These are phyloP conservation scores for Lignosus rhinocerotis DNA, from an alignment of 1,284 basidiomycete species.

Conservation along the genomic window DNA sequence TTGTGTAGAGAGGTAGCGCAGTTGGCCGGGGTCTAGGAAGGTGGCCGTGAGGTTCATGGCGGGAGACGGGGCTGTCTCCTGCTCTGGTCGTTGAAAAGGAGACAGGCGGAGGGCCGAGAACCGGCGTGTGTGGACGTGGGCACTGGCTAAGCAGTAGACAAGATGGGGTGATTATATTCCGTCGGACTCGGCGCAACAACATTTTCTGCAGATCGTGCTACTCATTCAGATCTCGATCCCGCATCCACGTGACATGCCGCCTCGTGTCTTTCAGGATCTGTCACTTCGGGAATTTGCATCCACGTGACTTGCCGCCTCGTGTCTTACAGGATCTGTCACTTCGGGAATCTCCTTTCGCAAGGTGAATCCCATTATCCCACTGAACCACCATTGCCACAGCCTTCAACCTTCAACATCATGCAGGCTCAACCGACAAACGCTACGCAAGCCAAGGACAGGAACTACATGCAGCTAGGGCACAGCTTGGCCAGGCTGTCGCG, in stretches of 20 bases:
- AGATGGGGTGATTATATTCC: background rate
- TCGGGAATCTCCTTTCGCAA: too few species aligned
- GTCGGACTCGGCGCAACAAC: constrained; percentile 9
- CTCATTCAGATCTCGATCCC: background rate
- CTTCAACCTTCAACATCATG: constrained; percentile 16
- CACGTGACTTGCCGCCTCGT: too few species aligned
- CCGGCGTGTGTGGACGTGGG: background rate
- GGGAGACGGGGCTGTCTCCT: background rate
- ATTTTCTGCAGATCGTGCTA: background rate
- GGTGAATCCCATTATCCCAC: too few species aligned
- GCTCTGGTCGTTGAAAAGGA: background rate
- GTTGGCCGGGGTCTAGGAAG: constrained; percentile 26
- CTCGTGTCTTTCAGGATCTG: too few species aligned
- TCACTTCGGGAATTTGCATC: too few species aligned
- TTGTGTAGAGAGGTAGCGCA: constrained; percentile 27
- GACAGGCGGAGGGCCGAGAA: background rate
- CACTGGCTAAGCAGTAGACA: background rate
- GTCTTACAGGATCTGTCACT: too few species aligned
- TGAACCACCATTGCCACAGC: constrained; percentile 2
- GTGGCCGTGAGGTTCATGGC: constrained; percentile 29
- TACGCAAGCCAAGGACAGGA: constrained; percentile 70
- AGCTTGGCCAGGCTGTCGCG: constrained; percentile 62
- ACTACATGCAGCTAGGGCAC: constrained; percentile 66
- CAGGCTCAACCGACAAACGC: constrained; percentile 50
- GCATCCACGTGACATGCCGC: constrained; percentile 2